Base-by-base conservation (phyloP, 2,329 filamentous ascomycete genomes). In the Fusarium ambrosium region DNA sequence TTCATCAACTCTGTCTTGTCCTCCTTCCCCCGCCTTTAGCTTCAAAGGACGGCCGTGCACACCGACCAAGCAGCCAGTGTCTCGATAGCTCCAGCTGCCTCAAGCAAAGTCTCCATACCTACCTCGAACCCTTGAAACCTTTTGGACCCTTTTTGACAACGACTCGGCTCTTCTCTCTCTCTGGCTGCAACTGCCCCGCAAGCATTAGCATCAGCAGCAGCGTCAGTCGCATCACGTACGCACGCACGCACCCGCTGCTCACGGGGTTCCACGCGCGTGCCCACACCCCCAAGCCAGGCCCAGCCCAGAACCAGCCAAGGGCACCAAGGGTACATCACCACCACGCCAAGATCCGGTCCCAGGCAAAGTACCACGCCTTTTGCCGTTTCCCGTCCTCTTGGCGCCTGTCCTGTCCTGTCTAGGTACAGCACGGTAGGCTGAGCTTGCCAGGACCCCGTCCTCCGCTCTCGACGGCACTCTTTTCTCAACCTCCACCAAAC, bases 391-490 rank as follows among this genome's bases (percentile, higher is more conserved):
- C 64, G 63, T 61, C 63, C 37, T 69, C 72, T 75, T 75, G 72
- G 72, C 72, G 72, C 72, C 69, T 48, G 68, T 70, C 62, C 62
- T 58, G 72, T 71, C 63, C 73, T 71, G 70, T 68, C 58, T 45
- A 45, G 43, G 43, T 45, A 16, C 43, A 45, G 43, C 43, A 45
- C 43, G 16, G 45, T 51, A 51, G 45, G 45, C 45, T 51, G 45
- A 51, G 45, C 45, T 51, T 51, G 45, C 45, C 45, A 51, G 61
- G 55, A 41, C 62, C 66, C 59, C 51, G 64, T 37, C 68, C 70
- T 64, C 68, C 62, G 20, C 20, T 60, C 71, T 70, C 27, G 51
- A 32, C 51, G 51, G 20, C 32, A 36, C 51, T 43, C 37, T 27
- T 56, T 37, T 60, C n/a, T 68, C 58, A 63, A 69, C 66, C 59